Base-by-base conservation (phyloP, 306 rosid genomes). In the Vigna unguiculata region DNA sequence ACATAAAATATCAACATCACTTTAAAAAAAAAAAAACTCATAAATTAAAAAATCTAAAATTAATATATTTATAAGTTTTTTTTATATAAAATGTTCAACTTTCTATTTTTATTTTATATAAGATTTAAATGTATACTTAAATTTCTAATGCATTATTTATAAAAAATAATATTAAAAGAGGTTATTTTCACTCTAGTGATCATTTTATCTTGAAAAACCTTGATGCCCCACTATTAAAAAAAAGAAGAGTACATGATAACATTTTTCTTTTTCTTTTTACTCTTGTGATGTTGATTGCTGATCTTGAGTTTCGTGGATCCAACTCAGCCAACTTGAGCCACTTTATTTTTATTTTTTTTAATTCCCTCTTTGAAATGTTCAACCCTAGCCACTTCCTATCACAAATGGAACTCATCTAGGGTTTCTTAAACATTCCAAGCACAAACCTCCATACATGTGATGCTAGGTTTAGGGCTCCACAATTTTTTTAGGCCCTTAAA, bases 391-490 rank as follows among this genome's bases (percentile, higher is more conserved):
- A 30, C 74, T 66, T 24, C 7, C 10, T 3, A 41, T 20, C 48
- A 30, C 52, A 32, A 46, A 16, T 55, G 21, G 57, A 63, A 38
- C 16, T 14, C 43, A 66, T 17, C 5, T 49, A 20, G 58, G 51
- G 45, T 34, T 62, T 7, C 30, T 55, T 13, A 40, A 20, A 57
- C 46, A 55, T 58, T 45, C 72, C 71, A 45, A 0, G 38, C 76
- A 63, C 55, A 74, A 68, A 68, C 2, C 20, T 81, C 81, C 84
- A 74, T 15, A 57, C 2, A 59, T 48, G 60, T 60, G 51, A 69
- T 69, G 77, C 68, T 57, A 64, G 12, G n/a, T n/a, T 81, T 1
- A 32, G 53, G 70, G 75, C 43, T 65, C 75, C 79, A 54, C 74
- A 40, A 40, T 7, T 40, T 40, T 69, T 64, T 24, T 54, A 15